Conservation (phyloP, 805 yeast species). For the Hanseniaspora singularis region DNA sequence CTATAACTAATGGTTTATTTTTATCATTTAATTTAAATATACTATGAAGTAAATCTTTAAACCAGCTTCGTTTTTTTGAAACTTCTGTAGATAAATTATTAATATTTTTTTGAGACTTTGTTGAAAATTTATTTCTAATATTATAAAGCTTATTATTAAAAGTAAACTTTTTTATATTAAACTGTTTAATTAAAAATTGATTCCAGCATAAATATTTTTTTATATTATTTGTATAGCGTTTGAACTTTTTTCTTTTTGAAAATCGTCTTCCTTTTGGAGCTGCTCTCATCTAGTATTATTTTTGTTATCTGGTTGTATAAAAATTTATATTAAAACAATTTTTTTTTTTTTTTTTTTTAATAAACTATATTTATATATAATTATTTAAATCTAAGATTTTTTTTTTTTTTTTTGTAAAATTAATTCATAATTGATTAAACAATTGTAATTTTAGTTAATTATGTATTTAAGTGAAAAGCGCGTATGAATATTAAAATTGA, state of each 20-base stretch:
- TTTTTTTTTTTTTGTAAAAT: too few relatives aligned
- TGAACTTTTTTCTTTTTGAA: conserved; percentile 4
- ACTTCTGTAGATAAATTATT: not conserved
- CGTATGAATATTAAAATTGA: too few relatives aligned
- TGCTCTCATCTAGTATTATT: not conserved
- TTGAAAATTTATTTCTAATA: not conserved
- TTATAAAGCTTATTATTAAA: not conserved
- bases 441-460: too few relatives aligned
- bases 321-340: too few relatives aligned
- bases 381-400: too few relatives aligned
- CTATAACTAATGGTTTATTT: conserved; percentile 2
- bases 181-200: not conserved
- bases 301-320: not conserved
- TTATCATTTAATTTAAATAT: not conserved
- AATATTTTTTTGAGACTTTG: not conserved
- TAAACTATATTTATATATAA: not conserved
- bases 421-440: too few relatives aligned
- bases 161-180: not conserved
- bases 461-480: too few relatives aligned
- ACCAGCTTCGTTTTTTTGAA: not conserved
- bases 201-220: not conserved
- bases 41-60: not conserved
- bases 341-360: not conserved
- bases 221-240: not conserved
- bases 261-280: conserved; percentile 9